A percentile compares a stretch with the other conserved stretches of the same genome.
Conservation (phyloP, 2,329 filamentous ascomycete genomes). For the Calonectria hongkongensis region DNA sequence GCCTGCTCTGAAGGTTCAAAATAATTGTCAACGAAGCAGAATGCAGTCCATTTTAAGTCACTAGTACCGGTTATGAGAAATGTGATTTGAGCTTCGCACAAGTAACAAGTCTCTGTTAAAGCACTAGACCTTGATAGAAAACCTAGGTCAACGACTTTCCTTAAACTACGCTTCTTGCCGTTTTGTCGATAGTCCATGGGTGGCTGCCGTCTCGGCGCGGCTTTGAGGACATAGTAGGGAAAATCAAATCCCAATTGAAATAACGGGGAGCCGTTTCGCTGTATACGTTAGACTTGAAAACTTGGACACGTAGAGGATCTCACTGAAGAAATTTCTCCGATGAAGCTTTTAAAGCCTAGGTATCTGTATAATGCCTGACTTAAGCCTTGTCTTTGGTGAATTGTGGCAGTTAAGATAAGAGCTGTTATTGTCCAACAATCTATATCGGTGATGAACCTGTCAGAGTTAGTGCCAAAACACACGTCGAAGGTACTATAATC, state of each 20-base stretch:
- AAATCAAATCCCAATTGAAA: not conserved
- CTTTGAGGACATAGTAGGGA: not conserved
- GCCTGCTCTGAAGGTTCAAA: not conserved
- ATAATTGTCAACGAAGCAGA: not conserved
- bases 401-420: not conserved
- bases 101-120: not conserved
- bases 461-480: accelerated
- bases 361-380: not conserved
- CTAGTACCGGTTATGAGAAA: not conserved
- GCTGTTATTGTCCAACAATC: not conserved
- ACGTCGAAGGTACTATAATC: too few relatives aligned
- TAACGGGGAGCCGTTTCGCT: not conserved
- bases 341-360: not conserved
- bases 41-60: not conserved
- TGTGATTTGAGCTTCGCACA: not conserved
- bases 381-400: not conserved
- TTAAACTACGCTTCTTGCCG: not conserved
- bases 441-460: not conserved
- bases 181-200: not conserved
- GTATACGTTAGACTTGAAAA: not conserved
- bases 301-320: not conserved
- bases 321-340: constrained; percentile 1
- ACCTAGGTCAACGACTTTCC: not conserved
- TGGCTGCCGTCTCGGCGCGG: not conserved
- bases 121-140: not conserved